These are phyloP conservation scores for Talaromyces pinophilus DNA, from an alignment of 2,329 filamentous ascomycete genomes.

Conservation along the genomic window DNA sequence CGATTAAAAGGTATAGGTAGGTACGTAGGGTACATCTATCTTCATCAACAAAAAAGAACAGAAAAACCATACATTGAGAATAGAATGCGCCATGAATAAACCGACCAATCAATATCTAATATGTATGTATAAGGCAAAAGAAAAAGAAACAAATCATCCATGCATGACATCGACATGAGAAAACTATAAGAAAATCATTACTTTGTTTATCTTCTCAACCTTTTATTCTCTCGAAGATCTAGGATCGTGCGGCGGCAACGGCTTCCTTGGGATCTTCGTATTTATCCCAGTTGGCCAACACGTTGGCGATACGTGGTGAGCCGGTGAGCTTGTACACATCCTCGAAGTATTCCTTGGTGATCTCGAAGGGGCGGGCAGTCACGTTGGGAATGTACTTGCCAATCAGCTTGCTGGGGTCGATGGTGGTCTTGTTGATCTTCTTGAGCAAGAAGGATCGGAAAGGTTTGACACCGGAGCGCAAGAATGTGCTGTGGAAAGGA, in stretches of 20 bases:
- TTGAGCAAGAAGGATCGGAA: conserved; percentile 98
- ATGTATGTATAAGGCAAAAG: conserved; percentile 11
- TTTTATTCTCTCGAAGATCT: neutral
- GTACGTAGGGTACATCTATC: neutral
- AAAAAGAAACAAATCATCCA: conserved; percentile 2
- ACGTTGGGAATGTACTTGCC: conserved; percentile 99
- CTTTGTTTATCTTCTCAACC: conserved; percentile 5
- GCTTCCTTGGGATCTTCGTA: conserved; percentile 51
- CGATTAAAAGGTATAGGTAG: neutral
- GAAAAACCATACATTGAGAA: neutral
- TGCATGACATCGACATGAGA: conserved; percentile 19
- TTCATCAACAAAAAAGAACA: neutral
- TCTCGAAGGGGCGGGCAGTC: conserved; percentile 89
- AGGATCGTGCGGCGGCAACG: conserved; percentile 12
- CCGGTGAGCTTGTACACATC: conserved; percentile 96
- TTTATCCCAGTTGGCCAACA: conserved; percentile 81
- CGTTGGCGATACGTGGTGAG: conserved; percentile 57
- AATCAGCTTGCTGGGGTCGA: conserved; percentile 93
- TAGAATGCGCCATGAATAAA: conserved; percentile 11
- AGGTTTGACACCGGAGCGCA: conserved; percentile 96
- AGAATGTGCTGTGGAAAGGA: conserved; percentile 97
- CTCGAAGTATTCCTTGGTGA: conserved; percentile 99
- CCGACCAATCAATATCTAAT: conserved; percentile 10
- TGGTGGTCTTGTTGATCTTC: conserved; percentile 99
- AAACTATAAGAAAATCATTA: conserved; percentile 8